A percentile compares a stretch with the other conserved stretches of the same genome.
Conservation (phyloP, 495 filamentous ascomycete genomes). For the Aspergillus nanangensis region DNA sequence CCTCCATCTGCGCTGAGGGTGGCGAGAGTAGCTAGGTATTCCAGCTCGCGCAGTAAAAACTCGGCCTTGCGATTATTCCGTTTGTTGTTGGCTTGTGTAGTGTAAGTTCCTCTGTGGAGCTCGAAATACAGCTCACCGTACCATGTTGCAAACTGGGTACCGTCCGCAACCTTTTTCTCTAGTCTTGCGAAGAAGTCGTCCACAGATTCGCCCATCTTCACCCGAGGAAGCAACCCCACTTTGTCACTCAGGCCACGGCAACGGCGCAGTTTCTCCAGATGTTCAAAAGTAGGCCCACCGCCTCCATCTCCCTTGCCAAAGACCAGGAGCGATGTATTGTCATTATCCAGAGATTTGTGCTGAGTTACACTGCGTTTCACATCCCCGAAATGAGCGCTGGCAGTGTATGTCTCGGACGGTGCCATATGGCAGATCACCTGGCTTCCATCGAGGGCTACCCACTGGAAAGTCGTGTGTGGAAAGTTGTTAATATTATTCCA, state of each 20-base stretch:
- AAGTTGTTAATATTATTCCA: slow-evolving; percentile 99
- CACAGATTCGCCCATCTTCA: slow-evolving; percentile 89
- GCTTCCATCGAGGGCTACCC: slow-evolving; percentile 90
- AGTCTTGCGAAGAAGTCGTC: slow-evolving; percentile 90
- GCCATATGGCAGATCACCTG: slow-evolving; percentile 98
- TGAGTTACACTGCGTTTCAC: slow-evolving; percentile 85
- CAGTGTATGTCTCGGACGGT: slow-evolving; percentile 90
- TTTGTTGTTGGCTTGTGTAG: slow-evolving; percentile 96
- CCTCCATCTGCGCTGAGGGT: slow-evolving; percentile 56
- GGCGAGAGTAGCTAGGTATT: slow-evolving; percentile 82
- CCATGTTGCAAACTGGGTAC: slow-evolving; percentile 86
- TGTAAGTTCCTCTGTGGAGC: slow-evolving; percentile 93
- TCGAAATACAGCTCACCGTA: slow-evolving; percentile 98
- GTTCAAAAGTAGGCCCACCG: slow-evolving; percentile 89
- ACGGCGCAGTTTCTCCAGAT: slow-evolving; percentile 91
- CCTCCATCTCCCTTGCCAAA: slow-evolving; percentile 97
- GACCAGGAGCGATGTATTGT: slow-evolving; percentile 79
- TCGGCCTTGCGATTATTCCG: slow-evolving; percentile 85
- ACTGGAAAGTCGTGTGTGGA: slow-evolving; percentile 97
- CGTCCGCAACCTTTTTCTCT: slow-evolving; percentile 65
- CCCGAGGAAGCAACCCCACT: slow-evolving; percentile 73
- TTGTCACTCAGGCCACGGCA: slow-evolving; percentile 91
- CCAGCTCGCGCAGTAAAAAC: slow-evolving; percentile 77
- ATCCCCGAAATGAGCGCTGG: slow-evolving; percentile 91
- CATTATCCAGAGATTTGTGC: slow-evolving; percentile 92